Evolutionary conservation across 2,329 filamentous ascomycete genomes (phyloP), one percentile per base, ranked within the genome.

Genomic region (Aurifilum marmelostoma): DNA sequence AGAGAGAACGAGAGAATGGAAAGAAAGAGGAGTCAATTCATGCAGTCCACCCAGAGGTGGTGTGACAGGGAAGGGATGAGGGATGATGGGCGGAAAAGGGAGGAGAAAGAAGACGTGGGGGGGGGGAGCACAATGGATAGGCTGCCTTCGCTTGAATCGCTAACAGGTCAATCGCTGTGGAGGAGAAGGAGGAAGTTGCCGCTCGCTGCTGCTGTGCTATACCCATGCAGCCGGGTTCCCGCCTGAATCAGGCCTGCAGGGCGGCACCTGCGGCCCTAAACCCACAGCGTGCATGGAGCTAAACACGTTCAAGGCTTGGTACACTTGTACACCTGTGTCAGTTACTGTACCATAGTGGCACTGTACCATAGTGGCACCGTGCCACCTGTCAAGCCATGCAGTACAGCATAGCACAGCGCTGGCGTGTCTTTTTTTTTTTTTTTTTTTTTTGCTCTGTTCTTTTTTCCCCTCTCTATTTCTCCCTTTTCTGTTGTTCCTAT

Each of bases 91-190:
- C 41, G 54, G 43, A 32, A 50, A 61, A 37, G 52, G 67, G 67
- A 66, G 63, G 58, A n/a, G 34, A n/a, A n/a, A n/a, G n/a, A n/a
- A n/a, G 41, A 34, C 63, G 58, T 62, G 62, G 63, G 56, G 63
- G 52, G 54, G 14, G 14, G 54, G 54, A 21, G 21, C 34, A 24
- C 3, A 4, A 52, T 24, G n/a, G 47, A 52, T 21, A 27, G 9
- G n/a, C 12, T 52, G n/a, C 50, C n/a, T 16, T 54, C n/a, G 50
- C 37, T 47, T 47, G 43, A 47, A 11, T 47, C 43, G 43, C 43
- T 47, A 21, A 47, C 18, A 47, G 43, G 43, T n/a, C 43, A 47
- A 47, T 47, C 21, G n/a, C 43, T 47, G 18, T 9, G 43, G n/a
- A 18, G 41, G 41, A 43, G 41, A 41, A 41, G 11, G 39, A 41